phyloP scores from a whole-genome alignment of 139 green algal species.

The Coelastrella sp. region DNA sequence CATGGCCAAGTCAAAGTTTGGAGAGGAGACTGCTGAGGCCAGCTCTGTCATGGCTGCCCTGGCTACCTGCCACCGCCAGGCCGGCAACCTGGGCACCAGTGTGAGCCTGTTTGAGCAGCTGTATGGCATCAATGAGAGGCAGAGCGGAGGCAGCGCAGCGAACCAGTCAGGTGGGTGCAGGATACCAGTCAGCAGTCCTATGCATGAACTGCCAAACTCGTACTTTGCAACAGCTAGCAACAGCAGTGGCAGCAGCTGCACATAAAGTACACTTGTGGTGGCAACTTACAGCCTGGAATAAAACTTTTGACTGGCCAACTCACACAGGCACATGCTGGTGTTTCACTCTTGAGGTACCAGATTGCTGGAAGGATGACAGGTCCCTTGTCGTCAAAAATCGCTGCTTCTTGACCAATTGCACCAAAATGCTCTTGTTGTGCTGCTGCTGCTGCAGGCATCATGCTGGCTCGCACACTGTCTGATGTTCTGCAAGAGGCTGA shows the following conservation, averaged over 20 bases:
- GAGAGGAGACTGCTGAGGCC: conserved; percentile 33
- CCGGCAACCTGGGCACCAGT: conserved; percentile 10
- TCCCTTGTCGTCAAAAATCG: no score
- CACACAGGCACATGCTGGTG: no score
- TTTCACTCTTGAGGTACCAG: no score
- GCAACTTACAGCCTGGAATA: no score
- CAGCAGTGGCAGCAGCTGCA: no score
- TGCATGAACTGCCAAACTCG: no score
- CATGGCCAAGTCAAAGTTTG: conserved; percentile 40
- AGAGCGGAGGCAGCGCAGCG: neutral
- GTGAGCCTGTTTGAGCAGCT: conserved; percentile 22
- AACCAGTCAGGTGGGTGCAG: conserved; percentile 32
- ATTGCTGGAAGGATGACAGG: no score
- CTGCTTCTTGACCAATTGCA: no score
- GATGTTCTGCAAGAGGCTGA: conserved; percentile 40
- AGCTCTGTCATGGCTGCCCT: conserved; percentile 38
- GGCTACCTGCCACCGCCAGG: conserved; percentile 40
- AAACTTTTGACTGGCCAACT: no score
- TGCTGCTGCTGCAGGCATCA: conserved; percentile 24
- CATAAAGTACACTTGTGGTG: no score
- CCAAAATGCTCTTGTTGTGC: neutral
- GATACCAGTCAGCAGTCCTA: no score
- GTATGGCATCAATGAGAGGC: conserved; percentile 40
- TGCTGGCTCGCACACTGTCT: conserved; percentile 47
- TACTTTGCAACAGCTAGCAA: no score